phyloP scores from a whole-genome alignment of 2,329 filamentous ascomycete species.

The Ramichloridium luteum region DNA sequence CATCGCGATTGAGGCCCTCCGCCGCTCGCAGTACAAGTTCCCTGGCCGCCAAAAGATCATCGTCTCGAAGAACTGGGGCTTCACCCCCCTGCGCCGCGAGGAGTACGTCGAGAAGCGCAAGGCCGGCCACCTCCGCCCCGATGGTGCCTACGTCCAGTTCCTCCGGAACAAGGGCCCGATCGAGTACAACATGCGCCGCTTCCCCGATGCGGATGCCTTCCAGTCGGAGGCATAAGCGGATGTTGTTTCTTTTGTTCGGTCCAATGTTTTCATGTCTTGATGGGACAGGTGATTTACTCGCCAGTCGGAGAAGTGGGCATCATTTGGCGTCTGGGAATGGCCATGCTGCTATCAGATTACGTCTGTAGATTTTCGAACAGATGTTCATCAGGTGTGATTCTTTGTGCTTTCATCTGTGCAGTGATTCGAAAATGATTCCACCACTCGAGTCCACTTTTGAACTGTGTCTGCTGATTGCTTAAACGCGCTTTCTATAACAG shows the following conservation, averaged over 20 bases:
- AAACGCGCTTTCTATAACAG: no score
- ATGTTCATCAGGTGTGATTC: no score
- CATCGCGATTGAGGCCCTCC: constrained; percentile 93
- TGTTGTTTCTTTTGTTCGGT: background rate
- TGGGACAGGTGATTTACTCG: no score
- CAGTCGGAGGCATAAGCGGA: constrained; percentile 26
- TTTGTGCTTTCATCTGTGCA: no score
- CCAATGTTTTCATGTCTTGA: no score
- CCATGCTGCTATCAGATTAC: background rate
- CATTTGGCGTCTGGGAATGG: background rate
- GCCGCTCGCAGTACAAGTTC: constrained; percentile 99
- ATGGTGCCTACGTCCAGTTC: constrained; percentile 99
- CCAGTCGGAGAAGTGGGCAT: background rate
- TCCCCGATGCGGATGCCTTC: constrained; percentile 74
- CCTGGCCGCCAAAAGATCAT: constrained; percentile 99
- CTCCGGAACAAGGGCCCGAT: constrained; percentile 84
- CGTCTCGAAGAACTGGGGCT: constrained; percentile 99
- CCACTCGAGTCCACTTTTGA: no score
- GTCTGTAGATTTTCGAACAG: background rate
- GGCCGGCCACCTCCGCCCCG: constrained; percentile 84
- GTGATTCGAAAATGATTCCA: no score
- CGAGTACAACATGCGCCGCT: constrained; percentile 77
- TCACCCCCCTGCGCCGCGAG: constrained; percentile 94
- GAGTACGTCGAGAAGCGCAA: constrained; percentile 96
- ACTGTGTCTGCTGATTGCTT: no score